Conservation (phyloP, 2,329 filamentous ascomycete species). For the Aaosphaeria arxii region DNA sequence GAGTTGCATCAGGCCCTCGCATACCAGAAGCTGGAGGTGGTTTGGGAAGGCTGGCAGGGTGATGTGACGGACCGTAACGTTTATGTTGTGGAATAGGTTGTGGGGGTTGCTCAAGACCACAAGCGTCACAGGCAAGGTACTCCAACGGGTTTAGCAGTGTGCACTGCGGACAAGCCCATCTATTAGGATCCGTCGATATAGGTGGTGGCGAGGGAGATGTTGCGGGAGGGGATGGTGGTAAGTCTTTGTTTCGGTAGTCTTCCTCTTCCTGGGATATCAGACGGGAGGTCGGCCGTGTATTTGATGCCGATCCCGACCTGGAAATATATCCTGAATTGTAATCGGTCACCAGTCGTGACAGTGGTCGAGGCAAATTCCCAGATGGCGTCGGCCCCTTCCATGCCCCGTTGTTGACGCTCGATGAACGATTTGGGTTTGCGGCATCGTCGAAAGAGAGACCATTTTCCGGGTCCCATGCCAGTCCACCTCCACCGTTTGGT, state of each 20-base stretch:
- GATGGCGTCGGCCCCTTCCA: neutral
- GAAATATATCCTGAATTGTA: conserved; percentile 7
- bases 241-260: conserved; percentile 17
- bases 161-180: conserved; percentile 61
- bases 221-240: conserved; percentile 9
- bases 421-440: conserved; percentile 20
- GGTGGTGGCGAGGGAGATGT: conserved; percentile 11
- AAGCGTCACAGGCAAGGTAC: conserved; percentile 60
- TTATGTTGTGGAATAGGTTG: conserved; percentile 33
- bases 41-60: conserved; percentile 22
- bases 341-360: conserved; percentile 33
- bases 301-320: conserved; percentile 6
- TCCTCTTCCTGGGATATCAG: conserved; percentile 28
- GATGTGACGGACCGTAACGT: conserved; percentile 21
- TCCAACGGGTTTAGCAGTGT: conserved; percentile 61
- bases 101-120: conserved; percentile 54
- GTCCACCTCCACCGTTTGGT: conserved; percentile 29
- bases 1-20: conserved; percentile 28
- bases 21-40: conserved; percentile 28
- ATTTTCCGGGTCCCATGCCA: conserved; percentile 36
- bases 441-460: conserved; percentile 43
- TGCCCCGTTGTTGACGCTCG: neutral
- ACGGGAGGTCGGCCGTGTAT: conserved; percentile 14
- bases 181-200: conserved; percentile 29
- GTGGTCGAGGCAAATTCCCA: conserved; percentile 12